Percentiles rank a stretch among this genome's conserved stretches.
These are phyloP conservation scores for Ophioceras dolichostomum DNA, from an alignment of 2,329 filamentous ascomycete genomes.

Conservation along the genomic window DNA sequence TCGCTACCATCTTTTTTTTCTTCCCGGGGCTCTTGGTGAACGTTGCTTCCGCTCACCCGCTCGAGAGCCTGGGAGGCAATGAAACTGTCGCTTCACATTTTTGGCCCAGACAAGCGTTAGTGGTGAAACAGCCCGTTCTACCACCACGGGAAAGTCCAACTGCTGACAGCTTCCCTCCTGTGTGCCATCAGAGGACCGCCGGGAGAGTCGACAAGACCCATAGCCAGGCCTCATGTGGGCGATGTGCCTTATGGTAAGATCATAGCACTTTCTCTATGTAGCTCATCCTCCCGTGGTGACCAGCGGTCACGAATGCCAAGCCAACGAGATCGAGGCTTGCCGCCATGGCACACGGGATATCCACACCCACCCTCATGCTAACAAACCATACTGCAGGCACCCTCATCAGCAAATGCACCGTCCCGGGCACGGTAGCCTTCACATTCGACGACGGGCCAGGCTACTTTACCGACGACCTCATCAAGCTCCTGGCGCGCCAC, in stretches of 20 bases:
- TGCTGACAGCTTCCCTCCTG: no score
- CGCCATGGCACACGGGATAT: not conserved
- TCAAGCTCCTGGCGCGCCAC: slow-evolving; percentile 20
- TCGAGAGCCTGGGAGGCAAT: no score
- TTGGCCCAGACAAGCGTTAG: no score
- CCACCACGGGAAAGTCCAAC: no score
- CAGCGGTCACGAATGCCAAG: not conserved
- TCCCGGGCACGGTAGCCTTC: slow-evolving; percentile 19
- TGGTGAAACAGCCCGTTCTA: no score
- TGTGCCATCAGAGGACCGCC: no score
- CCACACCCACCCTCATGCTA: not conserved
- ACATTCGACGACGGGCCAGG: slow-evolving; percentile 25
- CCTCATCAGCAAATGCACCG: slow-evolving; percentile 20
- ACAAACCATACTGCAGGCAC: not conserved
- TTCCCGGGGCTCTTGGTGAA: no score
- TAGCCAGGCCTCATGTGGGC: not conserved
- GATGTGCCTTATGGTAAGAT: not conserved
- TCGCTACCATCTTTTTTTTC: no score
- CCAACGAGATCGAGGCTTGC: not conserved
- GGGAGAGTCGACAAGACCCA: not conserved
- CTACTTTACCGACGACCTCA: slow-evolving; percentile 17
- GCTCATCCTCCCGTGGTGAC: no score
- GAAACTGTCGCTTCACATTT: no score
- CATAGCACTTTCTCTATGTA: no score
- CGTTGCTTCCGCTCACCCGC: no score